Conservation (phyloP, 768 basidiomycete species). For the Phylloporus arenicola region DNA sequence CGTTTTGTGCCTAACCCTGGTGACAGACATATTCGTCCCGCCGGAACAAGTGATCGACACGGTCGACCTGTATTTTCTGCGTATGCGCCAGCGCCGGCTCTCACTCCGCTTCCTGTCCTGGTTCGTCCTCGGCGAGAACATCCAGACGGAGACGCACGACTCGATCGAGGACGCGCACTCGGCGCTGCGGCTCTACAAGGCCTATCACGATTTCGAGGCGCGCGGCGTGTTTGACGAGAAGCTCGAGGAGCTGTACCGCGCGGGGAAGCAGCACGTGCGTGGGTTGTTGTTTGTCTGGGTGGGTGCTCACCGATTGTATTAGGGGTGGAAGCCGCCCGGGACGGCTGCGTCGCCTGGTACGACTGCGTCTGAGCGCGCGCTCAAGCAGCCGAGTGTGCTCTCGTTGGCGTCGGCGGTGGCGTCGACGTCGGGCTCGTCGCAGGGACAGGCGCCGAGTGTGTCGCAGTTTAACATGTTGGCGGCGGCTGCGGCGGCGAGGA, state of each 20-base stretch:
- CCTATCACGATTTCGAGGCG: constrained; percentile 70
- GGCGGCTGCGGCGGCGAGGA: constrained; percentile 20
- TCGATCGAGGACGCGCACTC: constrained; percentile 96
- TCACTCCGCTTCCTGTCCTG: constrained; percentile 91
- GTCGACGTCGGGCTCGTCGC: not conserved
- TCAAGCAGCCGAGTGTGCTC: constrained; percentile 1
- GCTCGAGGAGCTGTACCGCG: constrained; percentile 78
- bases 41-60: constrained; percentile 96
- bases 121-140: constrained; percentile 87
- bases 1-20: not conserved
- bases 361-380: not conserved
- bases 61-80: constrained; percentile 90
- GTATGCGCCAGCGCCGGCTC: constrained; percentile 75
- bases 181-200: constrained; percentile 80
- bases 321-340: constrained; percentile 58
- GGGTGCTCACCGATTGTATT: not conserved
- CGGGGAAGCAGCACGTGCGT: constrained; percentile 69
- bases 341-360: constrained; percentile 2
- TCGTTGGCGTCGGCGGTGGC: not conserved
- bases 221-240: constrained; percentile 78
- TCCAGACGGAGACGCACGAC: constrained; percentile 92
- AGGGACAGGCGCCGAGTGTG: constrained; percentile 6
- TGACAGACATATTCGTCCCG: constrained; percentile 87
- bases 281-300: not conserved
- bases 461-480: constrained; percentile 28